Evolutionary conservation across 2,329 filamentous ascomycete genomes (phyloP), one percentile per base, ranked within the genome.

Genomic region (Gaeumannomyces tritici): DNA sequence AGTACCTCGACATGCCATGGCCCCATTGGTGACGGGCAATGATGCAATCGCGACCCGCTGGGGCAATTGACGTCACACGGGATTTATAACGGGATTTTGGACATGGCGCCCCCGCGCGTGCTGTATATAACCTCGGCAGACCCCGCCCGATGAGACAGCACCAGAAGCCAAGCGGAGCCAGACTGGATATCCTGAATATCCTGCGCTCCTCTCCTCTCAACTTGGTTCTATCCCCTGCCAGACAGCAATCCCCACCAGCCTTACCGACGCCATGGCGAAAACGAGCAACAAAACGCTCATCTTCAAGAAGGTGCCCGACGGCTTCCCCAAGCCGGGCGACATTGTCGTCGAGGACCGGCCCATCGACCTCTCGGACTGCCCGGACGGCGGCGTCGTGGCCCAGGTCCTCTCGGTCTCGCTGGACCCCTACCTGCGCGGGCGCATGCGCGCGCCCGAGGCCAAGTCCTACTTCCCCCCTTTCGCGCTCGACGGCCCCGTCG

Each of bases 381-480:
- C 85, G 28, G 73, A 82, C 57, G 88, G 89, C 66, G 87, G 91
- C 55, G 73, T 96, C 59, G 84, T 84, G 35, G 76, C 88, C 66
- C 84, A 91, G 76, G 83, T 89, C 68, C 82, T 88, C 70, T 91
- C 89, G 73, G 80, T 86, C 66, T 93, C 89, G 55, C 89, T 89
- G 76, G 91, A 96, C 74, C 91, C 91, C 2, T 96, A 96, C 78
- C 85, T 90, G 79, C 89, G 92, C 63, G 89, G 89, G 64, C 84
- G 85, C 67, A 93, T 96, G 89, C 87, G 90, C 59, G 75, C 80
- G 59, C 71, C 89, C 8, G 73, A 78, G 47, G 69, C 76, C 71
- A 85, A 89, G 76, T 91, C 89, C 12, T 95, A 92, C 78, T 73
- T 79, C 27, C 79, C 87, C 1, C 74, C 88, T 2, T 91, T 86